Percentiles rank a stretch among this genome's conserved stretches.
Evolutionary conservation across 768 basidiomycete species (phyloP).

Genomic region (Leccinum truebloodii): DNA sequence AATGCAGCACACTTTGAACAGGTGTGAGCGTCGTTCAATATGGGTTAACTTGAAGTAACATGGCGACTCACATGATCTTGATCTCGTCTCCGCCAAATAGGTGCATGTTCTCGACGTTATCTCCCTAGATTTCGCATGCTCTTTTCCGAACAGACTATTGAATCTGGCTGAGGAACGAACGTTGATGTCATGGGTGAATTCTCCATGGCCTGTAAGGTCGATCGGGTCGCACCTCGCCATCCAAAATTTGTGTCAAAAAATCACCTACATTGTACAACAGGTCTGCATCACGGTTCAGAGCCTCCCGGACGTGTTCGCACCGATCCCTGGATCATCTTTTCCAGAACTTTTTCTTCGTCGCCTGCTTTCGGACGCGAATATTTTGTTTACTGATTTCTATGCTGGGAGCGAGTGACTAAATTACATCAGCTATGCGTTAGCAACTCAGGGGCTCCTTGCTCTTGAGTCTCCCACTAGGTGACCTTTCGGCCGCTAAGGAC

Average conservation of each 20-base stretch:
- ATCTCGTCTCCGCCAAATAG: not conserved
- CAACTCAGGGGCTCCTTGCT: no score
- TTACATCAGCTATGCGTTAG: no score
- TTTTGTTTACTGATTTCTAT: not conserved
- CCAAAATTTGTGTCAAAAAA: not conserved
- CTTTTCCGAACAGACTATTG: conserved; percentile 16
- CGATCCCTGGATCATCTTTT: conserved; percentile 25
- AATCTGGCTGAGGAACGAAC: conserved; percentile 3
- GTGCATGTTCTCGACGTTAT: not conserved
- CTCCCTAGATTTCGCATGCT: conserved; percentile 17
- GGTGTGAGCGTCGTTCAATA: no score
- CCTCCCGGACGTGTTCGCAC: conserved; percentile 28
- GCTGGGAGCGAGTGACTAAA: no score
- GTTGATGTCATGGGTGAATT: not conserved
- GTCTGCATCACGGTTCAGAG: conserved; percentile 27
- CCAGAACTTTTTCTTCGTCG: conserved; percentile 21
- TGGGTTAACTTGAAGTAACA: no score
- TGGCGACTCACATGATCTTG: no score
- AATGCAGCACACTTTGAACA: no score
- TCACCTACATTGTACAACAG: conserved; percentile 28
- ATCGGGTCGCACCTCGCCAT: not conserved
- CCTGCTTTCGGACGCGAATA: conserved; percentile 9
- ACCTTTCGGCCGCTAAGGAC: no score
- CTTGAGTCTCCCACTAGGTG: no score
- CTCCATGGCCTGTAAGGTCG: conserved; percentile 11